Evolutionary conservation across 1,284 basidiomycete genomes (phyloP), one percentile per base, ranked within the genome.

Genomic region (Austroboletus novae-zelandiae): DNA sequence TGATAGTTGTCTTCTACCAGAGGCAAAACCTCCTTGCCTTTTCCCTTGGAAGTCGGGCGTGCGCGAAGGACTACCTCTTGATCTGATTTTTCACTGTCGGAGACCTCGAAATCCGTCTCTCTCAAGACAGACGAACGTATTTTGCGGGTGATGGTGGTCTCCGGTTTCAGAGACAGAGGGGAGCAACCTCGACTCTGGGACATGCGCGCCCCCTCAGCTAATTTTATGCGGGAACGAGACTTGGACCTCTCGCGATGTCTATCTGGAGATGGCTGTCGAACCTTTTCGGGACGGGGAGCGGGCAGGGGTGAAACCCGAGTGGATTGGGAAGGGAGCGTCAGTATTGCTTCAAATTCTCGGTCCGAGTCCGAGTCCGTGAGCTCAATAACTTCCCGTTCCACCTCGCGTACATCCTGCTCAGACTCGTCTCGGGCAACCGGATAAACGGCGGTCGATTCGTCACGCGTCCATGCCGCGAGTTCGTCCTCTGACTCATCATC

Each of bases 401-500:
- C 55, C 17, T 55, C 32, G 10, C 14, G 43, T 15, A 34, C 45
- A 31, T 54, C 53, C 20, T 50, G 48, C 37, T 65, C 55, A 23
- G 60, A 47, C 20, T 52, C 54, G 11, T 35, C 52, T 27, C 48
- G 56, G 9, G 52, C 31, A 27, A 65, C 54, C 35, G 59, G 60
- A 18, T 66, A 61, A 15, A 70, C 47, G 30, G 63, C 61, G 29
- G 65, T 68, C 9, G 71, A 64, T 48, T 77, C 71, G 56, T 75
- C 74, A 29, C 63, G 60, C 11, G 66, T 65, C 72, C 74, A 77
- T 25, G 57, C 53, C 5, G 68, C 75, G 18, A 78, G 59, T 52
- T 79, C 76, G 48, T 78, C 77, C 29, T 78, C 77, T 13, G 76
- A 76, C 29, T 68, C 68, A 34, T 68, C 55, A n/a, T 61, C 59